Percentiles rank a stretch among this genome's conserved stretches.
Evolutionary conservation across 768 basidiomycete species (phyloP).

Genomic region (Leucocoprinus birnbaumii): DNA sequence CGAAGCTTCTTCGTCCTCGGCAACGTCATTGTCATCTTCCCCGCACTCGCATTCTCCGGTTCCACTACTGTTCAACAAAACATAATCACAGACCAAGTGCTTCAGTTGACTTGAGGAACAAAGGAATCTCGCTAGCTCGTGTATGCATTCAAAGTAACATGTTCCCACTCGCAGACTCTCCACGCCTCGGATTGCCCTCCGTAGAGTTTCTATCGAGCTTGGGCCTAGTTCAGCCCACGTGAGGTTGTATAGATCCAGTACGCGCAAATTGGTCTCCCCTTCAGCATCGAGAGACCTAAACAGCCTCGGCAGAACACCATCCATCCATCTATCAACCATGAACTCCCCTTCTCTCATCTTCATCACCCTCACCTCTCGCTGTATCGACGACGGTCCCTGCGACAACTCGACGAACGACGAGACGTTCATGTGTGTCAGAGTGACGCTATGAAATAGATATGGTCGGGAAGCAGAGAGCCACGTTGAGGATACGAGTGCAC

Average conservation of each 20-base stretch:
- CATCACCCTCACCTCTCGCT: neutral
- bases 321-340: constrained; percentile 7
- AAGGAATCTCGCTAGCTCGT: constrained; percentile 3
- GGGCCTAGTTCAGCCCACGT: constrained; percentile 4
- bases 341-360: constrained; percentile 9
- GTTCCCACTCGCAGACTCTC: constrained; percentile 4
- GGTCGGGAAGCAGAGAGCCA: constrained; percentile 1
- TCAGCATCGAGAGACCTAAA: neutral
- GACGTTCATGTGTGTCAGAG: neutral
- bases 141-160: constrained; percentile 9
- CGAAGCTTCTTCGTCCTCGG: neutral
- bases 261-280: neutral
- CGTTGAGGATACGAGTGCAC: neutral
- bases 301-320: neutral
- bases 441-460: neutral
- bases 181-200: neutral
- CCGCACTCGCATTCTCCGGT: neutral
- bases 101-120: neutral
- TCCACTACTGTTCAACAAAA: constrained; percentile 6
- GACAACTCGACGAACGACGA: neutral
- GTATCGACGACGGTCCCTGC: neutral
- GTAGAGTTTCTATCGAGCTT: neutral
- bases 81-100: constrained; percentile 6
- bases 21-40: neutral
- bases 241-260: constrained; percentile 8